These are phyloP conservation scores for Tetragonia tetragonoides DNA, from an alignment of 148 eudicot species.

Conservation along the genomic window DNA sequence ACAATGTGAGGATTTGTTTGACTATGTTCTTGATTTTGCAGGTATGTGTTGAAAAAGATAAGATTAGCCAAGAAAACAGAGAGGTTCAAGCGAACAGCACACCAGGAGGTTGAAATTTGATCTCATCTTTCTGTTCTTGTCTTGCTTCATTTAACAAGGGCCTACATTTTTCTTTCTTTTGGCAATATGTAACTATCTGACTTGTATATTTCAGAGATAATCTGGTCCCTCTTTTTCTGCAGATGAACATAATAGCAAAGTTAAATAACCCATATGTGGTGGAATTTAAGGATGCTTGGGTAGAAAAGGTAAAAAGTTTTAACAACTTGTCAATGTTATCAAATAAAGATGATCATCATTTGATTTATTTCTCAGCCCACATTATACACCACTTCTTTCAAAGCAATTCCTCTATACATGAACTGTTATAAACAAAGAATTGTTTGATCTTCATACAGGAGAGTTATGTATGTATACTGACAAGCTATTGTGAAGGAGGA, in stretches of 20 bases:
- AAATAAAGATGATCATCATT: too few relatives aligned
- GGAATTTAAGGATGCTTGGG: conserved; percentile 77
- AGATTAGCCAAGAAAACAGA: conserved; percentile 68
- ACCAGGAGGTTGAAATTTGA: conserved; percentile 55
- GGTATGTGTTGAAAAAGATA: conserved; percentile 82
- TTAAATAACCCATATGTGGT: conserved; percentile 67
- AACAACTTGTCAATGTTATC: background rate
- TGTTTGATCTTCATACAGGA: conserved; percentile 40
- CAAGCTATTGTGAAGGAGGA: conserved; percentile 90
- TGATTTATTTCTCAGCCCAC: too few relatives aligned
- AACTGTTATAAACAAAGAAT: background rate
- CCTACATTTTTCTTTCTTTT: background rate
- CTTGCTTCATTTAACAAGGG: background rate
- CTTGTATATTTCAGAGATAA: background rate
- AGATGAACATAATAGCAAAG: conserved; percentile 78
- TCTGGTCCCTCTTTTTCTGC: conserved; percentile 21
- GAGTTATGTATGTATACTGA: conserved; percentile 67
- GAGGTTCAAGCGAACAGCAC: conserved; percentile 68
- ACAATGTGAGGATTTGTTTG: background rate
- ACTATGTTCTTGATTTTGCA: conserved; percentile 19
- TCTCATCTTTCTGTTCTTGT: background rate
- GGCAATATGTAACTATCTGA: too few relatives aligned
- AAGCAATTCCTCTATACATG: too few relatives aligned
- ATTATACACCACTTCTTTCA: too few relatives aligned
- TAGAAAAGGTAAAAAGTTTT: conserved; percentile 53